Percentiles rank a stretch among this genome's conserved stretches.
phyloP scores from a whole-genome alignment of 148 eudicot genomes.

The Tetragonia tetragonoides region DNA sequence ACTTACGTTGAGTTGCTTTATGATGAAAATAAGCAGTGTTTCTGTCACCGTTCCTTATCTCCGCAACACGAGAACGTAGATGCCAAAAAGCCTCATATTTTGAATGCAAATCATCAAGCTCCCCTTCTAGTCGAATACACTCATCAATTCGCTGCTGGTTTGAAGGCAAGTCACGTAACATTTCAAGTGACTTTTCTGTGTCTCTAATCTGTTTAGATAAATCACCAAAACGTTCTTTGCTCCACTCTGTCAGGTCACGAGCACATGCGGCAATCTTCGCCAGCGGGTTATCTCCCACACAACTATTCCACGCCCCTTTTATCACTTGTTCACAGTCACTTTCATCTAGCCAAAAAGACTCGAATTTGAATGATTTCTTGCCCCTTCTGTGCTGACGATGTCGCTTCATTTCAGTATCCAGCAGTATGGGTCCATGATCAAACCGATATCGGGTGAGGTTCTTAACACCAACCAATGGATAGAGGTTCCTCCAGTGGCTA shows the following conservation, averaged over 20 bases:
- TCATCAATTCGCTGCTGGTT: neutral
- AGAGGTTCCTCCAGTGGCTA: neutral
- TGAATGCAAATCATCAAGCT: neutral
- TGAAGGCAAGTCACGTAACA: no score
- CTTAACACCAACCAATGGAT: neutral
- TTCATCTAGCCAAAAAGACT: neutral
- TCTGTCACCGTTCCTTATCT: neutral
- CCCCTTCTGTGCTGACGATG: neutral
- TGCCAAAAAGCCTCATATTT: neutral
- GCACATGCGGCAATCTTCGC: no score
- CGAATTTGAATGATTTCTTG: neutral
- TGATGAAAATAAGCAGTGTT: neutral
- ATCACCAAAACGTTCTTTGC: no score
- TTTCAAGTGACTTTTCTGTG: no score
- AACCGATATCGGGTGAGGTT: neutral
- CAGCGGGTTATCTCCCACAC: no score
- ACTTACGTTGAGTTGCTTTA: neutral
- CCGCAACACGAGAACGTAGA: neutral
- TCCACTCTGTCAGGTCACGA: no score
- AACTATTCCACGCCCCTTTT: neutral
- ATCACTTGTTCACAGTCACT: neutral
- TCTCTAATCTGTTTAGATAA: no score
- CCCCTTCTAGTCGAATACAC: neutral
- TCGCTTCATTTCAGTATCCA: accelerated
- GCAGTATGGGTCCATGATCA: neutral